A percentile compares a stretch with the other conserved stretches of the same genome.
These are phyloP conservation scores for Diutina neorugosa DNA, from an alignment of 1,139 yeast species.

Conservation along the genomic window DNA sequence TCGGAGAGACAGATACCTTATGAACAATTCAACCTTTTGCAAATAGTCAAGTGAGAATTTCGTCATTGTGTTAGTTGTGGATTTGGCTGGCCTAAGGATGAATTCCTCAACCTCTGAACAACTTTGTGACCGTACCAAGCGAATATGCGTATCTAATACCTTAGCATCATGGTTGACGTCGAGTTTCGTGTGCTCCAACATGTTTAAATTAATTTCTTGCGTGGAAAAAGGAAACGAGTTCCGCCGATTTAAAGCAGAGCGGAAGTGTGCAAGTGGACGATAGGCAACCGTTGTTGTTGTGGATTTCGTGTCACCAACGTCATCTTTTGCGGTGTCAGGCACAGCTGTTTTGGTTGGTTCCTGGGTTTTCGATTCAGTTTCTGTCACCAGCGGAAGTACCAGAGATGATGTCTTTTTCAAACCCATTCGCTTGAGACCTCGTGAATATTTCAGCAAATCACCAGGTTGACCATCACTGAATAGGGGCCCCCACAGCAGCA, in stretches of 20 bases:
- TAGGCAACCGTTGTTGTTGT: neutral
- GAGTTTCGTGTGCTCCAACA: conserved; percentile 12
- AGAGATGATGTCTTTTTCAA: neutral
- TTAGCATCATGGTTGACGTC: neutral
- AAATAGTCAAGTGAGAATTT: conserved; percentile 17
- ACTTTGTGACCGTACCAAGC: conserved; percentile 35
- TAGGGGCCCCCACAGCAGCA: conserved; percentile 4
- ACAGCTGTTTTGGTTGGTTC: neutral
- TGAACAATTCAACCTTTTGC: conserved; percentile 12
- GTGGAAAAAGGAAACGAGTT: conserved; percentile 29
- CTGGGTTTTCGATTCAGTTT: neutral
- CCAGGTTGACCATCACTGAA: neutral
- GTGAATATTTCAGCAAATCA: neutral
- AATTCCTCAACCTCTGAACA: conserved; percentile 11
- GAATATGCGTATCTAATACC: conserved; percentile 16
- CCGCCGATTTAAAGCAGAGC: conserved; percentile 25
- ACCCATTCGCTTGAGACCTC: neutral
- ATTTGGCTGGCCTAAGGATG: conserved; percentile 6
- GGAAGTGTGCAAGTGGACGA: conserved; percentile 7
- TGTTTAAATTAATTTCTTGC: conserved; percentile 20
- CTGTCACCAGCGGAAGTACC: neutral
- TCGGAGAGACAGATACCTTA: conserved; percentile 10
- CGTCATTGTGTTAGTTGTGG: conserved; percentile 12
- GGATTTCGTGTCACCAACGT: neutral
- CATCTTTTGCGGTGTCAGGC: neutral